Evolutionary conservation across 2,329 filamentous ascomycete genomes (phyloP).

Genomic region (Exserohilum turcica): DNA sequence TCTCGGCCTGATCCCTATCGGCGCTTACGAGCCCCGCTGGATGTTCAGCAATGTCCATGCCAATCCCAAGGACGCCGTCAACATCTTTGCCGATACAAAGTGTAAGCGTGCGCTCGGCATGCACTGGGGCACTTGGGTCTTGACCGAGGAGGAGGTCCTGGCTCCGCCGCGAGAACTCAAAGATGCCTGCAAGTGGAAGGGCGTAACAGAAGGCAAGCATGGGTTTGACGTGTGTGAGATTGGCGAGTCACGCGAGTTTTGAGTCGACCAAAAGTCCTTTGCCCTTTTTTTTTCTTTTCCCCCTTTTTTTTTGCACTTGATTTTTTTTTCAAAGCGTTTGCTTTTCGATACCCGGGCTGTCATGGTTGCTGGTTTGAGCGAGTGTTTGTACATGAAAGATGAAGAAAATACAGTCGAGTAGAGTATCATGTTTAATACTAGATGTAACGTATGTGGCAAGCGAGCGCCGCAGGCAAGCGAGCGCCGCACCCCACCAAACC

Average conservation of each 20-base stretch:
- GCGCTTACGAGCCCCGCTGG: conserved; percentile 76
- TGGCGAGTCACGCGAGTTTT: conserved; percentile 75
- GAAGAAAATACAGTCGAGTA: no score
- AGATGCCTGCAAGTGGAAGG: conserved; percentile 71
- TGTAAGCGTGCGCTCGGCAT: conserved; percentile 82
- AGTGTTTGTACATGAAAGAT: no score
- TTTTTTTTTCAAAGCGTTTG: no score
- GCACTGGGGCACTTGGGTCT: conserved; percentile 87
- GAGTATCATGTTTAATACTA: no score
- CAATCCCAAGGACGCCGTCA: conserved; percentile 83
- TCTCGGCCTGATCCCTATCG: conserved; percentile 89
- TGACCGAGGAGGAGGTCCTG: conserved; percentile 82
- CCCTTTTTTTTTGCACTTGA: no score
- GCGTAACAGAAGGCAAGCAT: conserved; percentile 77
- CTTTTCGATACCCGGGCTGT: no score
- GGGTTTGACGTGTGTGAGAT: conserved; percentile 85
- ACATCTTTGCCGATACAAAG: conserved; percentile 83
- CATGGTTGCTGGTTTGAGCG: no score
- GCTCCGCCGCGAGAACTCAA: conserved; percentile 78
- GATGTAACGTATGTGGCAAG: no score
- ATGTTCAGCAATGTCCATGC: conserved; percentile 84
- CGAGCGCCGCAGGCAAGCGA: no score
- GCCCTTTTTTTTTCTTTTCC: no score
- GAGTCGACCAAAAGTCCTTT: conserved; percentile 9
- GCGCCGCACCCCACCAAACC: no score